Conservation (phyloP, 1,284 basidiomycete species). For the Inonotus hispidus region DNA sequence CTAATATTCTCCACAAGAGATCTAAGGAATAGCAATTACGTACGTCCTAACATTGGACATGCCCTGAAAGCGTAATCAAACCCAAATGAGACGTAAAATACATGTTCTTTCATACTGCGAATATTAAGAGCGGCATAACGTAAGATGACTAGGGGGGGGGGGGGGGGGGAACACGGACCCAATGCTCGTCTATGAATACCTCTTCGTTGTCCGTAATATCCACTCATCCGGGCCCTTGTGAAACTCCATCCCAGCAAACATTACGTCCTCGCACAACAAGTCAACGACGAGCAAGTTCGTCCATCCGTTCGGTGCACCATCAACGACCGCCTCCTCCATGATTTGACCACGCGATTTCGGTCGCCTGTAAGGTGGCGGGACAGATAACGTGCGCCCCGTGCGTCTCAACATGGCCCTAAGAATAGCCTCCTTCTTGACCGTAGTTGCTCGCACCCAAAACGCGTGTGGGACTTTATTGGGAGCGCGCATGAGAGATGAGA, state of each 20-base stretch:
- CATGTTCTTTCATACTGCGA: no score
- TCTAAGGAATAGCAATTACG: no score
- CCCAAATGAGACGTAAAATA: no score
- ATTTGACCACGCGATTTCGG: constrained; percentile 6
- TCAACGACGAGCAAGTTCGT: constrained; percentile 8
- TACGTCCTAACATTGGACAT: no score
- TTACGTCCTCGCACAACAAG: constrained; percentile 5
- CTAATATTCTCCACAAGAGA: no score
- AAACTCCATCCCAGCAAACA: constrained; percentile 15
- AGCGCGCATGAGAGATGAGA: constrained; percentile 8
- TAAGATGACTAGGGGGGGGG: not conserved
- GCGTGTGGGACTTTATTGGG: constrained; percentile 8
- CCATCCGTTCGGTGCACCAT: constrained; percentile 1
- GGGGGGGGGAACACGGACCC: not conserved
- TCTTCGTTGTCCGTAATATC: constrained; percentile 10
- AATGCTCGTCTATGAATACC: not conserved
- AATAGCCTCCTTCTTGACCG: not conserved
- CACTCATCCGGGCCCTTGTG: constrained; percentile 10
- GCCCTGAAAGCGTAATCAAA: no score
- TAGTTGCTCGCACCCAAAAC: constrained; percentile 5
- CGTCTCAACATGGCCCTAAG: constrained; percentile 2
- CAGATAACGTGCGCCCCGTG: not conserved
- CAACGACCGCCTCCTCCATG: constrained; percentile 11
- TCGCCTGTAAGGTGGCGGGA: not conserved
- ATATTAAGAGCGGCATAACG: not conserved